Percentiles rank a stretch among this genome's conserved stretches.
Conservation (phyloP, 345 rosid species). For the Eucalyptus cloeziana region DNA sequence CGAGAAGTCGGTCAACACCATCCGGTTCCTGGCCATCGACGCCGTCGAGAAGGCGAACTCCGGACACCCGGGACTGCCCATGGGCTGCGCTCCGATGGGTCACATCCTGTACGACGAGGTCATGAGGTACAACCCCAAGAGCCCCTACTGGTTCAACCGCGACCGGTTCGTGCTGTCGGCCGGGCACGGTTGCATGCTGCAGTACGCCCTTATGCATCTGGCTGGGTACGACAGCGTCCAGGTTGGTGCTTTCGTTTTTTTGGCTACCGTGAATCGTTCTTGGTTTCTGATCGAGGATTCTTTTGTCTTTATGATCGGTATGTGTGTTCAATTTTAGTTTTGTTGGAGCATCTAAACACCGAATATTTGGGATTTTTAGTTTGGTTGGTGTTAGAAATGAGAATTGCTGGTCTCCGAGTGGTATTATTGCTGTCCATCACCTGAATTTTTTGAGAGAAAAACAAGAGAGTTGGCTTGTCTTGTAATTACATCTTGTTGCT, state of each 20-base stretch:
- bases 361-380: neutral
- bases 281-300: neutral
- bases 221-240: slow-evolving; percentile 89
- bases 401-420: neutral
- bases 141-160: slow-evolving; percentile 94
- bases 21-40: slow-evolving; percentile 77
- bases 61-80: slow-evolving; percentile 94
- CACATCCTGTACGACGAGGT: slow-evolving; percentile 85
- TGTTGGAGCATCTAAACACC: neutral
- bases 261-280: neutral
- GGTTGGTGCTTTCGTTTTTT: slow-evolving; percentile 12
- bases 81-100: slow-evolving; percentile 97
- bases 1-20: slow-evolving; percentile 74
- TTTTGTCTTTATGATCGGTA: neutral
- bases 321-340: neutral
- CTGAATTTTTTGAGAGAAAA: neutral
- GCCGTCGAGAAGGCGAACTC: slow-evolving; percentile 98
- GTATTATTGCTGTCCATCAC: neutral
- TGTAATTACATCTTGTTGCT: neutral
- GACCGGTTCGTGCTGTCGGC: slow-evolving; percentile 95
- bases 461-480: neutral
- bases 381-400: neutral
- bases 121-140: slow-evolving; percentile 90
- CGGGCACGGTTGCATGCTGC: slow-evolving; percentile 95
- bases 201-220: slow-evolving; percentile 88